Conservation (phyloP, 1,284 basidiomycete species). For the Ustilago shanxiensis region DNA sequence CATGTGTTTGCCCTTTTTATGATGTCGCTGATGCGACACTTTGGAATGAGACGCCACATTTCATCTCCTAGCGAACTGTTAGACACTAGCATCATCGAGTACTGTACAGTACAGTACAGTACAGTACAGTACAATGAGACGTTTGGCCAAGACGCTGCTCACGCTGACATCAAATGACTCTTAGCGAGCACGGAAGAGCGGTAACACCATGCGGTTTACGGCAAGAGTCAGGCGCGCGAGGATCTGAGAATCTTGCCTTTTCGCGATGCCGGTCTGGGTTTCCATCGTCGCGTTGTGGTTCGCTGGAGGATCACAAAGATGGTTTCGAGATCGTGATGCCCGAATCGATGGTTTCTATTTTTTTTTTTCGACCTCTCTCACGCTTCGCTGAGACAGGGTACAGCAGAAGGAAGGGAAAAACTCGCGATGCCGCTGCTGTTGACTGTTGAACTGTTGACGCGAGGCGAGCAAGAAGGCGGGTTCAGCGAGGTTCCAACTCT, state of each 20-base stretch:
- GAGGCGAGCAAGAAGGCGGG: slow-evolving; percentile 12
- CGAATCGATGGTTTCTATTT: slow-evolving; percentile 3
- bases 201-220: not conserved
- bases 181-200: not conserved
- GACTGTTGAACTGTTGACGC: too few relatives aligned
- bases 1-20: not conserved
- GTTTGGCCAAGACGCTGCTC: not conserved
- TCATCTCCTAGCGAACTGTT: not conserved
- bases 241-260: not conserved
- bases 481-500: slow-evolving; percentile 44
- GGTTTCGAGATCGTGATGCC: slow-evolving; percentile 6
- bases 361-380: slow-evolving; percentile 1
- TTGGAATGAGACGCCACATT: slow-evolving; percentile 14
- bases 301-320: not conserved
- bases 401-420: not conserved
- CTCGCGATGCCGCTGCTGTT: not conserved
- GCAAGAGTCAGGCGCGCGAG: not conserved
- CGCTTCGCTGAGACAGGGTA: too few relatives aligned
- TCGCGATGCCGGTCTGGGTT: not conserved
- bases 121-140: too few relatives aligned
- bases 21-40: not conserved
- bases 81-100: slow-evolving; percentile 1
- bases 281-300: slow-evolving; percentile 9
- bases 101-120: too few relatives aligned
- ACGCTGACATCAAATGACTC: not conserved